Percentiles rank a stretch among this genome's conserved stretches.
phyloP scores from a whole-genome alignment of 2,329 filamentous ascomycete species.

The Fusarium penzigii region DNA sequence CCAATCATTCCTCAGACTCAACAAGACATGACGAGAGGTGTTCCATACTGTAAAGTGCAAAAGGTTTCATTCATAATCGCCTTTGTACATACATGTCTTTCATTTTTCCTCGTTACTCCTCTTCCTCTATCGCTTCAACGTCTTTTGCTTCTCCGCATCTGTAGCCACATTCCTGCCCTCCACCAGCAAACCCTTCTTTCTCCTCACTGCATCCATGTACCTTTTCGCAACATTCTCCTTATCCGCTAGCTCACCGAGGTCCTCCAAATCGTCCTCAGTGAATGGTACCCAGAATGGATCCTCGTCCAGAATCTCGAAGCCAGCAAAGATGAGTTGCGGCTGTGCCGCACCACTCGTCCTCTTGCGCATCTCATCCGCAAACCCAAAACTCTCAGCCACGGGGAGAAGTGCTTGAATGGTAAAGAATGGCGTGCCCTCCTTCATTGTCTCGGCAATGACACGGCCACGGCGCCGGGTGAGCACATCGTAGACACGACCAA shows the following conservation, averaged over 20 bases:
- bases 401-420: constrained; percentile 86
- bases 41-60: no score
- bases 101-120: no score
- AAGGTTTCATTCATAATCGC: no score
- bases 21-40: no score
- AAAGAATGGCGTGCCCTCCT: constrained; percentile 95
- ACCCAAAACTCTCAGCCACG: constrained; percentile 94
- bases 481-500: constrained; percentile 95
- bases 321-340: constrained; percentile 90
- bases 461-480: constrained; percentile 89
- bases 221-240: constrained; percentile 93
- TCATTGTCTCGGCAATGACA: constrained; percentile 87
- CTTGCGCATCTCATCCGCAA: constrained; percentile 95
- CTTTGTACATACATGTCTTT: no score
- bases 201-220: constrained; percentile 89
- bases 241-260: constrained; percentile 91
- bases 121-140: constrained; percentile 60
- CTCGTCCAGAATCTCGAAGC: constrained; percentile 90
- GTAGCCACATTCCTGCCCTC: constrained; percentile 74
- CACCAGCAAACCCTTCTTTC: constrained; percentile 84
- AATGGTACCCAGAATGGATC: constrained; percentile 98
- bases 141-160: constrained; percentile 91
- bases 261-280: constrained; percentile 94
- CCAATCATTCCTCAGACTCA: no score
- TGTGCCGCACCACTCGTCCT: constrained; percentile 86